These are phyloP conservation scores for Echinosophora koreensis DNA, from an alignment of 306 rosid genomes.

Conservation along the genomic window DNA sequence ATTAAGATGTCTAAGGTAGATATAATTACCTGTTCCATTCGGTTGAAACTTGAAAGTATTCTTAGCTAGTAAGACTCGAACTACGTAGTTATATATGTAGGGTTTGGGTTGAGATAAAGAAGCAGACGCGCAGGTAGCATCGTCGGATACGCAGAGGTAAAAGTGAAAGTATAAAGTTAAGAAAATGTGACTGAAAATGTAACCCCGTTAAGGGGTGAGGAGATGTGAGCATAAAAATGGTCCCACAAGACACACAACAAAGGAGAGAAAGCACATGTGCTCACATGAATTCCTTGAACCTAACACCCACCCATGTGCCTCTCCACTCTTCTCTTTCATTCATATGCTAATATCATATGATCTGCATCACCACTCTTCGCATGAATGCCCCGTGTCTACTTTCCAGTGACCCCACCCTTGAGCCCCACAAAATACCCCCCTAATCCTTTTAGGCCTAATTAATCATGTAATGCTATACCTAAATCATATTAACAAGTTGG, in stretches of 20 bases:
- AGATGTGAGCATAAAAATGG: slow-evolving; percentile 41
- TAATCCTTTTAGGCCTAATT: slow-evolving; percentile 38
- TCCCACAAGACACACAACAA: slow-evolving; percentile 58
- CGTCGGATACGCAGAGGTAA: not conserved
- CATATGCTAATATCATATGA: slow-evolving; percentile 48
- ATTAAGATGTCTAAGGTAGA: not conserved
- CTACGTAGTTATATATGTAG: not conserved
- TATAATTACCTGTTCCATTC: not conserved
- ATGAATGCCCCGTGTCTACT: slow-evolving; percentile 71
- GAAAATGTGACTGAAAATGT: slow-evolving; percentile 21
- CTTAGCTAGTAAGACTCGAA: slow-evolving; percentile 40
- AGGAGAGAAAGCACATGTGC: slow-evolving; percentile 78
- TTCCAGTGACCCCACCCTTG: slow-evolving; percentile 71
- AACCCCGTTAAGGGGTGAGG: slow-evolving; percentile 34
- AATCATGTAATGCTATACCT: slow-evolving; percentile 35
- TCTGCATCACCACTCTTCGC: slow-evolving; percentile 63
- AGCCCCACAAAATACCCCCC: slow-evolving; percentile 68
- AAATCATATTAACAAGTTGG: slow-evolving; percentile 40
- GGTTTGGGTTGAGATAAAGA: not conserved
- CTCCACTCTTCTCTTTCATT: slow-evolving; percentile 61
- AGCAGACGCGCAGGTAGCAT: slow-evolving; percentile 36
- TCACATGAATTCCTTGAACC: slow-evolving; percentile 95
- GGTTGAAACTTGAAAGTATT: not conserved
- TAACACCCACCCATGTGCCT: slow-evolving; percentile 95
- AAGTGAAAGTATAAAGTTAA: slow-evolving; percentile 33